These are phyloP conservation scores for Nelumbo lutea DNA, from an alignment of 164 flowering plant species.

Conservation along the genomic window DNA sequence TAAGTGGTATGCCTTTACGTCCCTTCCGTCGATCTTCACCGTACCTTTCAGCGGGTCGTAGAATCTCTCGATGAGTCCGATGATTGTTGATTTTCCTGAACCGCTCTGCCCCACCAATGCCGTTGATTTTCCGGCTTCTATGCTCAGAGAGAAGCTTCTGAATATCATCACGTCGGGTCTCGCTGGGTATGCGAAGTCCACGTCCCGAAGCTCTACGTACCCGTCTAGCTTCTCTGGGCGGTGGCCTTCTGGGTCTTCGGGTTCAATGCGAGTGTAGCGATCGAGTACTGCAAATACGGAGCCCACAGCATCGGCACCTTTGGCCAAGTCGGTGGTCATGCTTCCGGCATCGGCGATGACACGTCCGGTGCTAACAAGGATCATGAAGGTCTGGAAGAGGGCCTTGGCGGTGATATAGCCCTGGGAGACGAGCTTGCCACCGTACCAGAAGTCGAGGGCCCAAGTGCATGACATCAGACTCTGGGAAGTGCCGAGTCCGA, in stretches of 20 bases:
- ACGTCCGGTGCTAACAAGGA: conserved; percentile 70
- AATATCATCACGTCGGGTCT: conserved; percentile 38
- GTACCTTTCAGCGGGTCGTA: conserved; percentile 36
- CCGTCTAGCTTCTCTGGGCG: conserved; percentile 46
- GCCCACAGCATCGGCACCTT: conserved; percentile 59
- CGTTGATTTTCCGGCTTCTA: conserved; percentile 40
- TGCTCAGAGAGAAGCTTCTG: conserved; percentile 28
- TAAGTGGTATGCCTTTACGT: conserved; percentile 28
- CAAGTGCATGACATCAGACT: conserved; percentile 50
- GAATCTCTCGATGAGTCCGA: conserved; percentile 41
- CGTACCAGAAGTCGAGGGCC: conserved; percentile 45
- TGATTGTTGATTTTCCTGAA: conserved; percentile 42
- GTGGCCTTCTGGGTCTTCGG: conserved; percentile 56
- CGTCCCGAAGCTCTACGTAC: conserved; percentile 25
- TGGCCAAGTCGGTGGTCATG: conserved; percentile 81
- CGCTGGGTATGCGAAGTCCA: conserved; percentile 44
- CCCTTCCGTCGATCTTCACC: conserved; percentile 34
- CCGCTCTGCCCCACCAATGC: conserved; percentile 54
- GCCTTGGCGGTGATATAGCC: conserved; percentile 54
- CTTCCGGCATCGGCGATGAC: conserved; percentile 90
- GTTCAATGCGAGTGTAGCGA: conserved; percentile 54
- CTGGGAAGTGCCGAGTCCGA: conserved; percentile 63
- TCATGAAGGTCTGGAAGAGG: conserved; percentile 64
- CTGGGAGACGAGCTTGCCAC: conserved; percentile 30
- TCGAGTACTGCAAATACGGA: conserved; percentile 72